phyloP scores from a whole-genome alignment of 139 green algal genomes.

The Axilococcus clingmanii region DNA sequence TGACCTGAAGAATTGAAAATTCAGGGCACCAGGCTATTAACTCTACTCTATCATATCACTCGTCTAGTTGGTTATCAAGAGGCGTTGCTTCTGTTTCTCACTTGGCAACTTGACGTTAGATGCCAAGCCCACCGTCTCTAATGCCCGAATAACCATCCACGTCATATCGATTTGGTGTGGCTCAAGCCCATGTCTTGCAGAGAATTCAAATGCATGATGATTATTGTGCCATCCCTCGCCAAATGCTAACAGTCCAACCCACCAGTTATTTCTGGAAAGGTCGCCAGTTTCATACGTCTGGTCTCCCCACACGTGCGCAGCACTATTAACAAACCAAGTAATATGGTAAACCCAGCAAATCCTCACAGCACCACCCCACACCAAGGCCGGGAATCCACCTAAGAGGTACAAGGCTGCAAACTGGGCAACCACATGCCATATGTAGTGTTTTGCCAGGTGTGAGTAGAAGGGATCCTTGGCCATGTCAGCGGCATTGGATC shows the following conservation, averaged over 20 bases:
- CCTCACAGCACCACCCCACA: conserved; percentile 91
- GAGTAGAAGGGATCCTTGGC: conserved; percentile 84
- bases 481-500: conserved; percentile 81
- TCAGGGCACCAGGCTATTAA: background rate
- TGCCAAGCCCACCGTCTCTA: conserved; percentile 66
- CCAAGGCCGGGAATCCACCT: conserved; percentile 75
- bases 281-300: conserved; percentile 86
- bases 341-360: conserved; percentile 95
- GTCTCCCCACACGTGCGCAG: conserved; percentile 87
- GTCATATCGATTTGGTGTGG: conserved; percentile 75
- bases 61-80: conserved; percentile 17
- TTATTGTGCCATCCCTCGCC: conserved; percentile 95
- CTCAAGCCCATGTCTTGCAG: conserved; percentile 75
- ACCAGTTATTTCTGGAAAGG: conserved; percentile 71
- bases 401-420: conserved; percentile 70
- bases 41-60: too few relatives aligned
- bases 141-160: conserved; percentile 51
- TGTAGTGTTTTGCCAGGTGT: conserved; percentile 78
- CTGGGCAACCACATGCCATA: conserved; percentile 71
- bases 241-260: conserved; percentile 79
- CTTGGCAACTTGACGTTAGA: conserved; percentile 83
- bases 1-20: background rate
- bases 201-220: conserved; percentile 87
- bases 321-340: conserved; percentile 98
- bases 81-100: conserved; percentile 65